These are phyloP conservation scores for Pisolithus orientalis DNA, from an alignment of 768 basidiomycete species.

Conservation along the genomic window DNA sequence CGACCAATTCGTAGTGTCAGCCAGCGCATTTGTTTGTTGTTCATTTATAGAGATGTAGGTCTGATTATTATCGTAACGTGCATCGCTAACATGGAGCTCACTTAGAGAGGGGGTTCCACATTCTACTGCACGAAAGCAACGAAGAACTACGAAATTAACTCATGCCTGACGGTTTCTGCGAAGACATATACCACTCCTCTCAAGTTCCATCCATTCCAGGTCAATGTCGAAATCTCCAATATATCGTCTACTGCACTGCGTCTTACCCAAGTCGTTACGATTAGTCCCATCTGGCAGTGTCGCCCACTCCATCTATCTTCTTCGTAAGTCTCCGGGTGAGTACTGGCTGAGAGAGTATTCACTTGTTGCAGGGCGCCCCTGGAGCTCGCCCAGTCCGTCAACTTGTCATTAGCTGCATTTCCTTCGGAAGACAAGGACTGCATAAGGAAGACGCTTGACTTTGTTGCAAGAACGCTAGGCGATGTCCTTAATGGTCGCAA, in stretches of 20 bases:
- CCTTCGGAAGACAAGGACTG: slow-evolving; percentile 33
- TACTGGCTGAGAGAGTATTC: slow-evolving; percentile 1
- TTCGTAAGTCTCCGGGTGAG: slow-evolving; percentile 34
- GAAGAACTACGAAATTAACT: slow-evolving; percentile 52
- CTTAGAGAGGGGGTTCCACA: slow-evolving; percentile 39
- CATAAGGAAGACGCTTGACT: slow-evolving; percentile 39
- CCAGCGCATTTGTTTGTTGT: slow-evolving; percentile 52
- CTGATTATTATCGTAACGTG: neutral
- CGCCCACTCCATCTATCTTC: slow-evolving; percentile 29
- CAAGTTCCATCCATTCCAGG: slow-evolving; percentile 40
- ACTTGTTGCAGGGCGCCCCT: slow-evolving; percentile 34
- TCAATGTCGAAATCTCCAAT: slow-evolving; percentile 56
- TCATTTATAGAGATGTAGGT: slow-evolving; percentile 61
- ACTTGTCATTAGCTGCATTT: slow-evolving; percentile 36
- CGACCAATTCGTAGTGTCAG: slow-evolving; percentile 45
- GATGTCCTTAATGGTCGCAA: slow-evolving; percentile 44
- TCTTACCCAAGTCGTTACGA: slow-evolving; percentile 51
- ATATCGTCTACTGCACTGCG: slow-evolving; percentile 33
- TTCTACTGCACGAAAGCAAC: slow-evolving; percentile 55
- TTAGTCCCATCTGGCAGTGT: slow-evolving; percentile 70
- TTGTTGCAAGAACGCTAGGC: slow-evolving; percentile 45
- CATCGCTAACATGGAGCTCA: slow-evolving; percentile 4
- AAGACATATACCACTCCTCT: slow-evolving; percentile 46
- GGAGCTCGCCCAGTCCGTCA: slow-evolving; percentile 42
- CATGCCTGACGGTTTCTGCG: slow-evolving; percentile 50